phyloP scores from a whole-genome alignment of 2,329 filamentous ascomycete species.

The Paecilomyces sp. region DNA sequence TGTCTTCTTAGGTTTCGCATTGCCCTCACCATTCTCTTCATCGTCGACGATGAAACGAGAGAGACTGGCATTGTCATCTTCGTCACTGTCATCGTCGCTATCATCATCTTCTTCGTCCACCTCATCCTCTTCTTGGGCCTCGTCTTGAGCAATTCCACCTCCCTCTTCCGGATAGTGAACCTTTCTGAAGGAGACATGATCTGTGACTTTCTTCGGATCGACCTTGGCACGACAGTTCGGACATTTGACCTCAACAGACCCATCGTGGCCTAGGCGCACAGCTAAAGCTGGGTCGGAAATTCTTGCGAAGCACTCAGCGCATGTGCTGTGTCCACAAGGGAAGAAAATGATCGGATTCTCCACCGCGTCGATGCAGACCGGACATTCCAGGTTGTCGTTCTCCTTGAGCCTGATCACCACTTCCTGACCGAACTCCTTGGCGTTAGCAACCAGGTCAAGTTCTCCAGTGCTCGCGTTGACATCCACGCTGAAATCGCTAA shows the following conservation, averaged over 20 bases:
- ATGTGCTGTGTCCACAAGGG: slow-evolving; percentile 77
- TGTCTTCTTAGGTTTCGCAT: slow-evolving; percentile 9
- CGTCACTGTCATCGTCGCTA: slow-evolving; percentile 16
- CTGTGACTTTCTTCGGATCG: slow-evolving; percentile 63
- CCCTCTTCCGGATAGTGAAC: slow-evolving; percentile 57
- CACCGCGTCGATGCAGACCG: slow-evolving; percentile 71
- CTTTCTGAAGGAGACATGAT: slow-evolving; percentile 65
- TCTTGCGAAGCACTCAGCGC: slow-evolving; percentile 66
- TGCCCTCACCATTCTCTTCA: slow-evolving; percentile 26
- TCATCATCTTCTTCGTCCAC: slow-evolving; percentile 28
- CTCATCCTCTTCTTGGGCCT: slow-evolving; percentile 10
- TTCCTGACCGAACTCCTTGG: slow-evolving; percentile 50
- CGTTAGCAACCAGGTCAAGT: slow-evolving; percentile 55
- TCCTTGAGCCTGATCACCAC: slow-evolving; percentile 62
- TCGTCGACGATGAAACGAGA: slow-evolving; percentile 51
- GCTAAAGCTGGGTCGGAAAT: slow-evolving; percentile 56
- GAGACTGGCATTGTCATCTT: slow-evolving; percentile 33
- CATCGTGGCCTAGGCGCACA: slow-evolving; percentile 55
- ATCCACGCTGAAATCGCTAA: slow-evolving; percentile 57
- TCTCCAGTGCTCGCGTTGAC: slow-evolving; percentile 40
- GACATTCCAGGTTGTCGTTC: slow-evolving; percentile 64
- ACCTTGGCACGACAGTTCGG: slow-evolving; percentile 67
- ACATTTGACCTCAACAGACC: slow-evolving; percentile 52
- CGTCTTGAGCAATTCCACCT: slow-evolving; percentile 7
- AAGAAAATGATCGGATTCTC: slow-evolving; percentile 70